Evolutionary conservation across 1,139 yeast genomes (phyloP).

Genomic region (Hemisphaericaspora xylofermentans): DNA sequence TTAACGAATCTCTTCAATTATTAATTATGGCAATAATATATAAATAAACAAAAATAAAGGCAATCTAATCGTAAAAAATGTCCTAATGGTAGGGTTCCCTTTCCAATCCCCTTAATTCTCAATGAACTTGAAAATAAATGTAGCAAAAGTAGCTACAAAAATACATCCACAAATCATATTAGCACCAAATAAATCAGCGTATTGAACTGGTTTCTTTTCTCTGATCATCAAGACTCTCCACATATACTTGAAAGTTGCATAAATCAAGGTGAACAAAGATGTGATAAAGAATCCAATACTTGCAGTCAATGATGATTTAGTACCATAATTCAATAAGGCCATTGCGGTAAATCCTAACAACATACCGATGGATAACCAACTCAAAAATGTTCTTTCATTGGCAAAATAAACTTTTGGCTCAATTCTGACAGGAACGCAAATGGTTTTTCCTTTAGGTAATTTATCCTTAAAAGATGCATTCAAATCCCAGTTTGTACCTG

Average conservation of each 20-base stretch:
- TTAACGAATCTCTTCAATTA: too few species aligned
- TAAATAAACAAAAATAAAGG: not conserved
- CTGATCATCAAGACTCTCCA: slow-evolving; percentile 86
- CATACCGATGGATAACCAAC: slow-evolving; percentile 77
- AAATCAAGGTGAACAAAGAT: slow-evolving; percentile 68
- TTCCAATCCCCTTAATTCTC: slow-evolving; percentile 29
- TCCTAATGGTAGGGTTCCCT: too few species aligned
- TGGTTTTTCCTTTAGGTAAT: slow-evolving; percentile 77
- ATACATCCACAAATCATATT: slow-evolving; percentile 74
- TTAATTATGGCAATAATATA: too few species aligned
- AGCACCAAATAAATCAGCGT: slow-evolving; percentile 89
- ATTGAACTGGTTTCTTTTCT: slow-evolving; percentile 75
- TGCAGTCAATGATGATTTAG: slow-evolving; percentile 69
- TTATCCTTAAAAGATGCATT: slow-evolving; percentile 44
- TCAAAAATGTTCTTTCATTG: slow-evolving; percentile 74
- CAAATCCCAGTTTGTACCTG: slow-evolving; percentile 75
- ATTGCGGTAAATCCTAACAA: slow-evolving; percentile 73
- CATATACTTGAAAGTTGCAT: slow-evolving; percentile 73
- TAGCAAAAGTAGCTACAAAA: slow-evolving; percentile 68
- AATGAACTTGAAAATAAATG: slow-evolving; percentile 58
- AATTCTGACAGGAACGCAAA: slow-evolving; percentile 75
- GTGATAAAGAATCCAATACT: slow-evolving; percentile 87
- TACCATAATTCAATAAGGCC: slow-evolving; percentile 68
- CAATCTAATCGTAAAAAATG: not conserved
- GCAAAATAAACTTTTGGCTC: slow-evolving; percentile 88